Evolutionary conservation across 2,329 filamentous ascomycete genomes (phyloP).

Genomic region (Diaporthe sp.): DNA sequence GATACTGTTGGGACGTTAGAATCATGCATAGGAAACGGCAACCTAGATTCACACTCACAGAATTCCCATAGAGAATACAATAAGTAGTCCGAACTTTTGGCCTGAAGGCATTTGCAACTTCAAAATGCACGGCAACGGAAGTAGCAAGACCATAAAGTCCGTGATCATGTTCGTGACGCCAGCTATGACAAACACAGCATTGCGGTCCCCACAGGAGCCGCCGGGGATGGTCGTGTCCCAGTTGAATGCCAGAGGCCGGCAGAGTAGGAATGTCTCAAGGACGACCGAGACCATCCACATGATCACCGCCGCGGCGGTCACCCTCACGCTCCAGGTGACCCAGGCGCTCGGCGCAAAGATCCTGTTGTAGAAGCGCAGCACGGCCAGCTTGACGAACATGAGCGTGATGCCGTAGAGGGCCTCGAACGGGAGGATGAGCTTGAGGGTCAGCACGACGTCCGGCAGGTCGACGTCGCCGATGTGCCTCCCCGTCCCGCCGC

Average conservation of each 20-base stretch:
- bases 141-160: slow-evolving; percentile 25
- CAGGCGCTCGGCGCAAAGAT: slow-evolving; percentile 9
- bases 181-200: slow-evolving; percentile 31
- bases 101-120: slow-evolving; percentile 26
- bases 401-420: slow-evolving; percentile 33
- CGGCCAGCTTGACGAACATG: slow-evolving; percentile 29
- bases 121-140: slow-evolving; percentile 19
- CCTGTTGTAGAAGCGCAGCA: slow-evolving; percentile 28
- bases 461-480: neutral
- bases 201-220: slow-evolving; percentile 23
- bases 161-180: slow-evolving; percentile 27
- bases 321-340: neutral
- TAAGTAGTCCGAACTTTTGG: slow-evolving; percentile 1
- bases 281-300: slow-evolving; percentile 24
- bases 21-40: rapidly evolving
- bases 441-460: slow-evolving; percentile 13
- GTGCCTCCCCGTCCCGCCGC: slow-evolving; percentile 23
- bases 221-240: slow-evolving; percentile 25
- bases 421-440: slow-evolving; percentile 35
- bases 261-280: slow-evolving; percentile 33
- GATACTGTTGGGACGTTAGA: neutral
- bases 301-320: neutral
- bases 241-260: slow-evolving; percentile 32
- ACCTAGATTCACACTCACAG: neutral
- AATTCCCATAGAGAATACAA: neutral